Conservation (phyloP, 2,329 filamentous ascomycete species). For the Cercospora nicotianae region DNA sequence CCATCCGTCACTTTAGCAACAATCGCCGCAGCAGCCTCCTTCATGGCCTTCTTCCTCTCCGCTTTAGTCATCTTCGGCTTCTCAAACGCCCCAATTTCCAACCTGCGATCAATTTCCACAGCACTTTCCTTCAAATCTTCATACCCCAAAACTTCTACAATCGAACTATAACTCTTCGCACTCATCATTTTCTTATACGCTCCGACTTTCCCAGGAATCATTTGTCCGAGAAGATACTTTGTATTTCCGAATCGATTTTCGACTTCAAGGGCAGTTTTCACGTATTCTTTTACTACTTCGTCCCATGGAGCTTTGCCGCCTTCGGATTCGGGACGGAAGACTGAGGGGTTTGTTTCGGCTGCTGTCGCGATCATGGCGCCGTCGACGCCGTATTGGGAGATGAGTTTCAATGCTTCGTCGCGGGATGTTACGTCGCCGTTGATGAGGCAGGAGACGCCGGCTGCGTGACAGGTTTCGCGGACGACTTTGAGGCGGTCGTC, state of each 20-base stretch:
- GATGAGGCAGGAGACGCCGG: constrained; percentile 89
- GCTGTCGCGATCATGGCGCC: constrained; percentile 96
- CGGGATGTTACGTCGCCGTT: constrained; percentile 85
- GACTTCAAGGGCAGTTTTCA: constrained; percentile 70
- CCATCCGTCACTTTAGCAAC: constrained; percentile 44
- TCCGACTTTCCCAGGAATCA: constrained; percentile 77
- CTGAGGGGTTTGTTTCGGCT: constrained; percentile 87
- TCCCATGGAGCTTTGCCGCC: constrained; percentile 74
- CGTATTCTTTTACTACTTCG: constrained; percentile 73
- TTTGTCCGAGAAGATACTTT: constrained; percentile 82
- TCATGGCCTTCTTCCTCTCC: constrained; percentile 47
- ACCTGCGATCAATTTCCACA: constrained; percentile 61
- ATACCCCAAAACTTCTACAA: constrained; percentile 66
- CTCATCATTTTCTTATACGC: constrained; percentile 62
- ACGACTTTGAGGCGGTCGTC: constrained; percentile 76
- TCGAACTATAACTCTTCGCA: constrained; percentile 69
- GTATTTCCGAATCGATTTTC: constrained; percentile 91
- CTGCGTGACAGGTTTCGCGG: constrained; percentile 72
- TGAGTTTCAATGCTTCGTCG: constrained; percentile 69
- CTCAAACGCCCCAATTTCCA: constrained; percentile 53
- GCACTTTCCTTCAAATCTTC: constrained; percentile 63
- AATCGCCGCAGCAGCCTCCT: constrained; percentile 42
- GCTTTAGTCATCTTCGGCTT: constrained; percentile 53
- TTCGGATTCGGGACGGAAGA: constrained; percentile 69
- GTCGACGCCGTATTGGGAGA: constrained; percentile 79